Evolutionary conservation across 2,329 filamentous ascomycete genomes (phyloP).

Genomic region (Fusarium solani-melongenae): DNA sequence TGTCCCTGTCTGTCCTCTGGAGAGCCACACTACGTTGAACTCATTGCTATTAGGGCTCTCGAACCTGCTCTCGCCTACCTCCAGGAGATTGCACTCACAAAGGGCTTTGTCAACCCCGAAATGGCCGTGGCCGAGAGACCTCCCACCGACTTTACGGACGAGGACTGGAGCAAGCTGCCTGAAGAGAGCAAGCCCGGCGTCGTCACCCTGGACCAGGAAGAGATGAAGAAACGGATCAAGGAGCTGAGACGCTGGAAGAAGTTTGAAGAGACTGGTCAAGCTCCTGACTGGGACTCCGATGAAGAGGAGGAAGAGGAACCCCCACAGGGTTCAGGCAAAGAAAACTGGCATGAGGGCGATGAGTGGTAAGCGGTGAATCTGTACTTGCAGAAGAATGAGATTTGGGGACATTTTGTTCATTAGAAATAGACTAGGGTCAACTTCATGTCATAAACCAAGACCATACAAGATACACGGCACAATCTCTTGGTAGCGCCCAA

Average conservation of each 20-base stretch:
- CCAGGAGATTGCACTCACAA: constrained; percentile 60
- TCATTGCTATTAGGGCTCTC: constrained; percentile 68
- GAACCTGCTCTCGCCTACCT: constrained; percentile 70
- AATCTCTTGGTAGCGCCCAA: constrained; percentile 16
- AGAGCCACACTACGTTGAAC: constrained; percentile 68
- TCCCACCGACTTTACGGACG: constrained; percentile 36
- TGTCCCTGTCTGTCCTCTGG: constrained; percentile 78
- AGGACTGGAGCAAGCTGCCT: constrained; percentile 46
- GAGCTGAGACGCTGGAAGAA: constrained; percentile 40
- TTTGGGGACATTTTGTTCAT: constrained; percentile 24
- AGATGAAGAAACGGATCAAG: constrained; percentile 40
- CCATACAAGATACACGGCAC: constrained; percentile 31
- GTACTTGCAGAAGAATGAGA: not conserved
- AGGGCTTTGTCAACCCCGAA: constrained; percentile 54
- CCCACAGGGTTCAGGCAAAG: not conserved
- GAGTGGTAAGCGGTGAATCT: not conserved
- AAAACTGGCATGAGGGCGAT: not conserved
- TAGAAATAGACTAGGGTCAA: constrained; percentile 29
- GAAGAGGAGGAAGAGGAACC: constrained; percentile 16
- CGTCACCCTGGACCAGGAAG: constrained; percentile 19
- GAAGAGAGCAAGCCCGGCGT: constrained; percentile 47
- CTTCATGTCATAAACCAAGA: constrained; percentile 12
- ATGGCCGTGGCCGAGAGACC: constrained; percentile 46
- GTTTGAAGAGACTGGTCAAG: constrained; percentile 44
- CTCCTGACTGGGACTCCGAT: constrained; percentile 39